These are phyloP conservation scores for Penicillium salamii DNA, from an alignment of 495 filamentous ascomycete species.

Conservation along the genomic window DNA sequence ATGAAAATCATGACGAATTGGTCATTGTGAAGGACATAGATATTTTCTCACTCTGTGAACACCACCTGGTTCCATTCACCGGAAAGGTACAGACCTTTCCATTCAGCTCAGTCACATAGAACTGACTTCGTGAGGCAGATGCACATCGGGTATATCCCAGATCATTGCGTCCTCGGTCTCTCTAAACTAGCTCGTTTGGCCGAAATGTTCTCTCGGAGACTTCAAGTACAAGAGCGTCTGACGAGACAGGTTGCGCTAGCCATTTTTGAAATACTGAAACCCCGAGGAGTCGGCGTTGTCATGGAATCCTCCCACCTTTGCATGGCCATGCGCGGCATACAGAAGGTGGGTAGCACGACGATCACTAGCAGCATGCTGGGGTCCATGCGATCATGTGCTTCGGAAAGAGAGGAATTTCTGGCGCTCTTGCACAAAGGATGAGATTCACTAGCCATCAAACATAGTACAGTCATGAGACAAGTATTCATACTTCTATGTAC, in stretches of 20 bases:
- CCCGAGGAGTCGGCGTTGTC: conserved; percentile 88
- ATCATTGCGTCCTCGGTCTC: conserved; percentile 81
- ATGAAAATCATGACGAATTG: conserved; percentile 94
- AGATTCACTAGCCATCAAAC: too few species aligned
- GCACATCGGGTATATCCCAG: conserved; percentile 97
- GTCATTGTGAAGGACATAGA: conserved; percentile 99
- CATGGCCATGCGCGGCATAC: conserved; percentile 95
- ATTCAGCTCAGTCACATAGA: conserved; percentile 5
- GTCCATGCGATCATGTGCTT: conserved; percentile 87
- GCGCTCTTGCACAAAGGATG: too few species aligned
- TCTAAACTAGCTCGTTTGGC: conserved; percentile 94
- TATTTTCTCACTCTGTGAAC: conserved; percentile 92
- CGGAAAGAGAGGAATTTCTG: too few species aligned
- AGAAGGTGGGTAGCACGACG: conserved; percentile 83
- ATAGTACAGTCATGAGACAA: too few species aligned
- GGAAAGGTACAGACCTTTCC: conserved; percentile 63
- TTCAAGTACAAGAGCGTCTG: conserved; percentile 93
- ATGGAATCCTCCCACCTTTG: conserved; percentile 98
- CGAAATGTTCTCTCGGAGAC: conserved; percentile 92
- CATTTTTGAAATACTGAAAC: conserved; percentile 85
- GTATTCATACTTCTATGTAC: too few species aligned
- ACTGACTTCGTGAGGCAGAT: conserved; percentile 60
- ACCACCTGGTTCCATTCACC: conserved; percentile 94
- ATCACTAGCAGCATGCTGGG: conserved; percentile 96
- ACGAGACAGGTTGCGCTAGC: conserved; percentile 96